Base-by-base conservation (phyloP, 1,284 basidiomycete species). In the Melampsora larici-populina region DNA sequence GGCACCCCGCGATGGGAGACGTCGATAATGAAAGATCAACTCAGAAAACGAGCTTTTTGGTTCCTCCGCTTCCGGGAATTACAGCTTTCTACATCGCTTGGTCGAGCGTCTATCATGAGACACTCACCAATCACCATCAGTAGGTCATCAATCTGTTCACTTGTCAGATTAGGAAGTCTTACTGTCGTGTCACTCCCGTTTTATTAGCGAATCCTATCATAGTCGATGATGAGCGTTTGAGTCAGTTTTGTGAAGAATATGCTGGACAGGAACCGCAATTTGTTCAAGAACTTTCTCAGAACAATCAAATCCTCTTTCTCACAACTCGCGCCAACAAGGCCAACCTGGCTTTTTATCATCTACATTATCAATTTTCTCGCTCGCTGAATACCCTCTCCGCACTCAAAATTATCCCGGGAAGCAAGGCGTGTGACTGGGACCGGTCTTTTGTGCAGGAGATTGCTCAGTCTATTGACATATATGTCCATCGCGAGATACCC, bases 21-120 rank as follows among this genome's bases (percentile, higher is more conserved):
- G 26, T 67, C 72, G 1, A 21, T 75, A 18, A 75, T 75, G 72
- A 75, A 55, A 67, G 72, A 75, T 58, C 72, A 75, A 55, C 48
- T 75, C 17, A 24, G 72, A 24, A 75, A 75, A 58, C 63, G 64
- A 21, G 72, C 72, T 1, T 62, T 75, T 2, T 75, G 64, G 64
- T 51, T 43, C 40, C 64, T 75, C 8, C 48, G n/a, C 46, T n/a
- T 40, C 5, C 18, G 31, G 63, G 72, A 67, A 55, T 9, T 75
- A 31, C 40, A 24, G 24, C 64, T 75, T 33, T 75, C 40, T 46
- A 2, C 58, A 48, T 31, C 49, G n/a, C 72, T 75, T 33, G 72
- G 72, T 7, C 63, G 72, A 26, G 64, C 64, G 13, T 43, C 72
- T 6, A 36, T 62, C 26, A 55, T 67, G 43, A 55, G 60, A 18